Base-by-base conservation (phyloP, 352 stramenopile species). In the Phytophthora sp. region DNA sequence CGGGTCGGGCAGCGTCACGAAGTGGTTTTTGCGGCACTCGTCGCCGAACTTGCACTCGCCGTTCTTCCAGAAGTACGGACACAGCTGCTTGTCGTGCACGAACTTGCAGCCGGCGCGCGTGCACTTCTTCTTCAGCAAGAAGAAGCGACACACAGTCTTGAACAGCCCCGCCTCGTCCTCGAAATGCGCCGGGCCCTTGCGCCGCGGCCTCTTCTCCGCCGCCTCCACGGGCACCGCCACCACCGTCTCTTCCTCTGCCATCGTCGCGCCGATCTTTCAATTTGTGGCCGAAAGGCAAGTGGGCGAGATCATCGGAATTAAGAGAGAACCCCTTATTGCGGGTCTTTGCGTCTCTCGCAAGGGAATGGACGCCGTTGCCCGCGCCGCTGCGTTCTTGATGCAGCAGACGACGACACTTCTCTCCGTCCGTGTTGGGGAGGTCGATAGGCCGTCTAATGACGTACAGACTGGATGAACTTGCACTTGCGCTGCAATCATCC, bases 11-110 rank as follows among this genome's bases (percentile, higher is more conserved):
- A 65, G 24, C 3, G 55, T 88, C 38, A 89, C 69, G 27, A 80
- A 79, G 60, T 92, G 80, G 61, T 88, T 89, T 41, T 62, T 67
- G 37, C 59, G 63, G 63, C 83, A 90, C 54, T 76, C 77, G n/a
- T 55, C 75, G 12, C 66, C 77, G 20, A 81, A 79, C 55, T 79
- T 86, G 72, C 83, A 90, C 13, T 62, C 41, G 41, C 83, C 80
- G 1, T 62, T 64, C 23, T 72, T 75, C 60, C 74, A 90, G 49
- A 74, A 92, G 51, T 52, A 59, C 6, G 23, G 12, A 24, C 82
- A 91, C 18, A 89, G 62, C 43, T 72, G 49, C 51, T 50, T 56
- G 70, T 92, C 83, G 56, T 92, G 83, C 51, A 90, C 72, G 42
- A 62, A 64, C 35, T 56, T 69, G 66, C 83, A 90, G 57, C 56